Evolutionary conservation across 169 alveolate genomes (phyloP), one percentile per base, ranked within the genome.

Genomic region (Theileria sp.): DNA sequence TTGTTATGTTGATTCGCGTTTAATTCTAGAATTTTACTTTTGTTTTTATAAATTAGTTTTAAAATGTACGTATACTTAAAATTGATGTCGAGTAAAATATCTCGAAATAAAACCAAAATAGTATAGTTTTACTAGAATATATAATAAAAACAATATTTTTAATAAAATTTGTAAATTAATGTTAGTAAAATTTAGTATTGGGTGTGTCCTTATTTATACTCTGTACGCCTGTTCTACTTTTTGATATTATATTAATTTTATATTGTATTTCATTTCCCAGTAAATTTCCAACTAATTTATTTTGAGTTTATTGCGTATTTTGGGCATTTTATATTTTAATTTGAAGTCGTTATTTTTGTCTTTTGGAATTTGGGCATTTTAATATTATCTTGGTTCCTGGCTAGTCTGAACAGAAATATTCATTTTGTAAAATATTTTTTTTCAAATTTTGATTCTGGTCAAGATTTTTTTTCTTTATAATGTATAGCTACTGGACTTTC

Each of bases 171-270:
- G 17, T 44, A 44, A 44, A 2, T 44, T 44, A 44, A 44, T 10
- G 54, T 44, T 44, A 8, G 17, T 44, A 8, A 44, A 13, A 44
- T 44, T 17, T 8, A 58, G 28, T 58, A 58, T 58, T 25, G 67
- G 67, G 67, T 58, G 67, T 58, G 67, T 58, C 67, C 67, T 58
- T 58, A 58, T 58, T 58, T 6, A 58, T 58, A 58, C 67, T 58
- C n/a, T 2, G 17, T 58, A 21, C 36, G 36, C 36, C 67, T 58
- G 67, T 58, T 58, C 13, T 19, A 58, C 0, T 19, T 58, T 25
- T 25, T 15, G 8, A 25, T 2, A 58, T 58, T 58, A 3, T 25
- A 58, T 58, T 21, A 21, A 58, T 58, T 25, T 19, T 58, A 6
- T 58, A 58, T 58, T 25, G 36, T 25, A 58, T 58, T 58, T 25